Conservation (phyloP, 768 basidiomycete species). For the Leccinum variicolor region DNA sequence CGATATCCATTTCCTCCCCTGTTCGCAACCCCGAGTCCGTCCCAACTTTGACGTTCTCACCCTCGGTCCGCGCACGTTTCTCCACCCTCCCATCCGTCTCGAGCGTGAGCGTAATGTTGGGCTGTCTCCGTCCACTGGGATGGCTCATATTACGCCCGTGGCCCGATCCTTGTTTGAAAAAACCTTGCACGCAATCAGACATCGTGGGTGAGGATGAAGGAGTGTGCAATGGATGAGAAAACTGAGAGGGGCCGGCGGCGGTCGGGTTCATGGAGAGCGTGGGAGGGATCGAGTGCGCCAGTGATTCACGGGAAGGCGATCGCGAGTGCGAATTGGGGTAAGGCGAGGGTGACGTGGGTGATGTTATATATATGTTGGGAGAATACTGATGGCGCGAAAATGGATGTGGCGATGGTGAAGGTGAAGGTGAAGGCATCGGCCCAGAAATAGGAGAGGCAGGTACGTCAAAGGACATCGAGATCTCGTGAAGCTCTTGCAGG, state of each 20-base stretch:
- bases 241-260: constrained; percentile 2
- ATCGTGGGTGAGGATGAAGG: constrained; percentile 29
- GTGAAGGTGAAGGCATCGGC: constrained; percentile 23
- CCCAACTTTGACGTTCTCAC: constrained; percentile 2
- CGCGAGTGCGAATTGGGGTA: constrained; percentile 18
- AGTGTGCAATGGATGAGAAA: constrained; percentile 19
- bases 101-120: constrained; percentile 29
- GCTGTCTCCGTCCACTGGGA: constrained; percentile 25
- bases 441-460: constrained; percentile 14
- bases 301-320: constrained; percentile 18
- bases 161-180: constrained; percentile 6
- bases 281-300: constrained; percentile 8
- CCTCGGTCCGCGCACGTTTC: constrained; percentile 25
- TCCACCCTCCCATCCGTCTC: constrained; percentile 22
- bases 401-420: constrained; percentile 25
- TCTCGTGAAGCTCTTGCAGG: constrained; percentile 25
- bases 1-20: constrained; percentile 26
- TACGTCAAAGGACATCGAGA: constrained; percentile 26
- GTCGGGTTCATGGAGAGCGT: constrained; percentile 9
- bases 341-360: constrained; percentile 47
- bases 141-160: constrained; percentile 29
- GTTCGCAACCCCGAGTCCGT: constrained; percentile 8
- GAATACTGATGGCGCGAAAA: constrained; percentile 27
- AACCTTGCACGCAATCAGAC: constrained; percentile 15
- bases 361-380: constrained; percentile 74